A percentile compares a stretch with the other conserved stretches of the same genome.
Evolutionary conservation across 768 basidiomycete genomes (phyloP).

Genomic region (Suillus subluteus): DNA sequence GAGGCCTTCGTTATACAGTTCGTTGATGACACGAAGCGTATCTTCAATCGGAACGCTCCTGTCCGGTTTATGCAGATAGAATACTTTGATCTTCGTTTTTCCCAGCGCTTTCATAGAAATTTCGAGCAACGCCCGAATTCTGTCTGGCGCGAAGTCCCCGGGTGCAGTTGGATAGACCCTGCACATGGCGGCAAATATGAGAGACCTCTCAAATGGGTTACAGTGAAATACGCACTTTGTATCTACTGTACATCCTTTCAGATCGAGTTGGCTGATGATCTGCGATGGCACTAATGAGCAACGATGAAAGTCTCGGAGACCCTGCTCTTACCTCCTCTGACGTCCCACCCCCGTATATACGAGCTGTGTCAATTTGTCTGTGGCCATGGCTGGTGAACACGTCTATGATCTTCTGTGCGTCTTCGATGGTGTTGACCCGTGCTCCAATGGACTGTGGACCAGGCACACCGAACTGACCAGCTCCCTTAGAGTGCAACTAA

Average conservation of each 20-base stretch:
- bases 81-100: slow-evolving; percentile 10
- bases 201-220: neutral
- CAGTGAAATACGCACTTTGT: slow-evolving; percentile 20
- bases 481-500: slow-evolving; percentile 15
- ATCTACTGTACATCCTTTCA: slow-evolving; percentile 23
- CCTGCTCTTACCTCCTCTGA: slow-evolving; percentile 19
- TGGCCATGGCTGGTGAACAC: slow-evolving; percentile 19
- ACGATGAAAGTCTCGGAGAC: neutral
- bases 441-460: slow-evolving; percentile 12
- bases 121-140: slow-evolving; percentile 18
- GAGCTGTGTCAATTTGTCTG: slow-evolving; percentile 19
- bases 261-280: slow-evolving; percentile 20
- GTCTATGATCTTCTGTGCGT: slow-evolving; percentile 26
- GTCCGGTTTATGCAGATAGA: slow-evolving; percentile 50
- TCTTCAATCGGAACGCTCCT: slow-evolving; percentile 48
- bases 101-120: slow-evolving; percentile 16
- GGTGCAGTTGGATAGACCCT: slow-evolving; percentile 15
- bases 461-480: slow-evolving; percentile 21
- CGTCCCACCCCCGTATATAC: slow-evolving; percentile 17
- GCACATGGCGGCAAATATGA: neutral
- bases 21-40: slow-evolving; percentile 49
- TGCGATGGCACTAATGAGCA: neutral
- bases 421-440: slow-evolving; percentile 18
- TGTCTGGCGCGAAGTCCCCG: slow-evolving; percentile 12
- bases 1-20: slow-evolving; percentile 53